Evolutionary conservation across 129 eudicot species (phyloP).

Genomic region (Pseudognaphalium luteoalbum): DNA sequence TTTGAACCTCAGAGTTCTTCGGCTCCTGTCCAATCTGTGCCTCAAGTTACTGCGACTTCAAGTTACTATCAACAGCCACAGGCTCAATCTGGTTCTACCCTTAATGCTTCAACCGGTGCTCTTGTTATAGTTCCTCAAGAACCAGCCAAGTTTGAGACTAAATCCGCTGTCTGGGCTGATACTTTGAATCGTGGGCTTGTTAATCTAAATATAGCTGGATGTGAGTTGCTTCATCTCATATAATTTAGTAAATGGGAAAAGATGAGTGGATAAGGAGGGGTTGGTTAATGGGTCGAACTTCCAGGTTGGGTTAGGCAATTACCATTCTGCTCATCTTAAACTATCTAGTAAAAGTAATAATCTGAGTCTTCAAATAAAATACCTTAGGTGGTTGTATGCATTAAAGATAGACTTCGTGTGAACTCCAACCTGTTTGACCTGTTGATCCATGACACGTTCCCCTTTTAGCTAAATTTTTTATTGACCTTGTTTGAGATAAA

Average conservation of each 20-base stretch:
- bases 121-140: constrained; percentile 64
- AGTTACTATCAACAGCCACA: constrained; percentile 49
- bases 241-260: neutral
- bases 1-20: constrained; percentile 42
- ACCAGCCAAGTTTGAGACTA: constrained; percentile 81
- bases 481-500: neutral
- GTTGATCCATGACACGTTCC: neutral
- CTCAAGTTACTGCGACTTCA: constrained; percentile 29
- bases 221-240: constrained; percentile 48
- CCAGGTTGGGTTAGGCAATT: neutral
- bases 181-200: constrained; percentile 98
- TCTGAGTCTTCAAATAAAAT: neutral
- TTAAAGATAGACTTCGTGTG: neutral
- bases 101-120: constrained; percentile 46
- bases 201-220: constrained; percentile 87
- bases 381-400: neutral
- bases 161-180: constrained; percentile 94
- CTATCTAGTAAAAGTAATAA: neutral
- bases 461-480: neutral
- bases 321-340: neutral
- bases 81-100: constrained; percentile 34
- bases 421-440: neutral
- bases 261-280: neutral
- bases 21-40: constrained; percentile 31
- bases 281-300: neutral